Conservation (phyloP, 2,329 filamentous ascomycete genomes). For the Aspergillus bombycis region DNA sequence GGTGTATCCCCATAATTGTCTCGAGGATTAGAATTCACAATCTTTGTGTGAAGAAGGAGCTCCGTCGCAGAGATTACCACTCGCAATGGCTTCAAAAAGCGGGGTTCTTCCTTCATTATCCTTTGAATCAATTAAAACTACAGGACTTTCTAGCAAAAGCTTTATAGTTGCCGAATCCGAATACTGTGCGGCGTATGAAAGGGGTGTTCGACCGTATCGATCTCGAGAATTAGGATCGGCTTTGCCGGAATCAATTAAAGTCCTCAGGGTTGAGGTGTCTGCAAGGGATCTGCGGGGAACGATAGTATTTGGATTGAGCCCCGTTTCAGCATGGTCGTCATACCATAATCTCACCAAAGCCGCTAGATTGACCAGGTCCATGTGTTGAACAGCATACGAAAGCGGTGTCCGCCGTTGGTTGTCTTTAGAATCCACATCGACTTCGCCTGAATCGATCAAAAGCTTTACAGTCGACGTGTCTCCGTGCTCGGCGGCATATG, state of each 20-base stretch:
- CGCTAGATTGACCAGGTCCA: background rate
- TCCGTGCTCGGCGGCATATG: background rate
- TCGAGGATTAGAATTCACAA: background rate
- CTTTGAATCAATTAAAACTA: background rate
- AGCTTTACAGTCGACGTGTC: background rate
- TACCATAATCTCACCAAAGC: background rate
- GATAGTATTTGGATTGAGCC: background rate
- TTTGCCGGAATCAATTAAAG: background rate
- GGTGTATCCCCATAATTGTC: background rate
- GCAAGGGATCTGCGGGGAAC: background rate
- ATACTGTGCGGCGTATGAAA: background rate
- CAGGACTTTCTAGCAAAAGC: background rate
- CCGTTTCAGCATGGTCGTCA: fast-evolving
- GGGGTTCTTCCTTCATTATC: background rate
- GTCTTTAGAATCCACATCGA: background rate
- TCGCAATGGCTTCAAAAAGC: background rate
- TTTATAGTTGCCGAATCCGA: background rate
- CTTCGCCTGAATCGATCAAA: background rate
- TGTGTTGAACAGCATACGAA: background rate
- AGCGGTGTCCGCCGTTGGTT: background rate
- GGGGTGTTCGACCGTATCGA: background rate
- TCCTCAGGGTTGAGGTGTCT: background rate
- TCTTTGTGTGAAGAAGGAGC: background rate
- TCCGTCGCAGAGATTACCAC: background rate
- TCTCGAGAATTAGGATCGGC: background rate